A percentile compares a stretch with the other conserved stretches of the same genome.
Evolutionary conservation across 2,329 filamentous ascomycete genomes (phyloP).

Genomic region (Cytospora mali): DNA sequence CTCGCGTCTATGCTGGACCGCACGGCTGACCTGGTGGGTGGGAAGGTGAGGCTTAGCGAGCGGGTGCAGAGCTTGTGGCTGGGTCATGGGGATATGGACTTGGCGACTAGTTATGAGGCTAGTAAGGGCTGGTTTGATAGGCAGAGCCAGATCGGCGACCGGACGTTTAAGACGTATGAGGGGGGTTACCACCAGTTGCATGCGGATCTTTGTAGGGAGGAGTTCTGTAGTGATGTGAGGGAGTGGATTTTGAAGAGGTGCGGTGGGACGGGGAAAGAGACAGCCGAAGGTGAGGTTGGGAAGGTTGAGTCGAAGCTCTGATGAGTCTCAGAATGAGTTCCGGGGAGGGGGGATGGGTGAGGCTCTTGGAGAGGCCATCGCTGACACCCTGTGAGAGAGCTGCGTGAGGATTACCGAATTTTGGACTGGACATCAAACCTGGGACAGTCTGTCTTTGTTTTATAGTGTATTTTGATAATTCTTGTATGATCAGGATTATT

Average conservation of each 20-base stretch:
- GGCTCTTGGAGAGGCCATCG: not conserved
- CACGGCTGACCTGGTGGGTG: slow-evolving; percentile 60
- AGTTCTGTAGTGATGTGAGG: slow-evolving; percentile 61
- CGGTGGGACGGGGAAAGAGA: slow-evolving; percentile 32
- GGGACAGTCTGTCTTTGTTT: not conserved
- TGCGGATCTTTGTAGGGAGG: slow-evolving; percentile 57
- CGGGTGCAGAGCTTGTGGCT: slow-evolving; percentile 69
- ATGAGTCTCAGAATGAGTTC: slow-evolving; percentile 1
- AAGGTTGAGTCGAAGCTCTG: slow-evolving; percentile 40
- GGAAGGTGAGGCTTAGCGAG: slow-evolving; percentile 54
- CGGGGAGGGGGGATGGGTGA: too few species aligned
- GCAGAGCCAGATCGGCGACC: slow-evolving; percentile 63
- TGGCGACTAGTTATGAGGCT: slow-evolving; percentile 66
- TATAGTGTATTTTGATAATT: too few species aligned
- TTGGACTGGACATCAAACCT: not conserved
- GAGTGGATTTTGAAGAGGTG: slow-evolving; percentile 64
- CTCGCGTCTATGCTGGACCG: slow-evolving; percentile 78
- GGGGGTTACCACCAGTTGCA: slow-evolving; percentile 79
- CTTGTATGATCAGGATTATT: not conserved
- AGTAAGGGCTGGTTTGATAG: slow-evolving; percentile 65
- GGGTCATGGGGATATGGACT: slow-evolving; percentile 76
- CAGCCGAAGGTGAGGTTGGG: slow-evolving; percentile 22
- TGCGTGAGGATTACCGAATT: not conserved
- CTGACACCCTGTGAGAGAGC: not conserved
- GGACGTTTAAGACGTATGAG: slow-evolving; percentile 71